Conservation (phyloP, 2,329 filamentous ascomycete genomes). For the Verticillium albo-atrum region DNA sequence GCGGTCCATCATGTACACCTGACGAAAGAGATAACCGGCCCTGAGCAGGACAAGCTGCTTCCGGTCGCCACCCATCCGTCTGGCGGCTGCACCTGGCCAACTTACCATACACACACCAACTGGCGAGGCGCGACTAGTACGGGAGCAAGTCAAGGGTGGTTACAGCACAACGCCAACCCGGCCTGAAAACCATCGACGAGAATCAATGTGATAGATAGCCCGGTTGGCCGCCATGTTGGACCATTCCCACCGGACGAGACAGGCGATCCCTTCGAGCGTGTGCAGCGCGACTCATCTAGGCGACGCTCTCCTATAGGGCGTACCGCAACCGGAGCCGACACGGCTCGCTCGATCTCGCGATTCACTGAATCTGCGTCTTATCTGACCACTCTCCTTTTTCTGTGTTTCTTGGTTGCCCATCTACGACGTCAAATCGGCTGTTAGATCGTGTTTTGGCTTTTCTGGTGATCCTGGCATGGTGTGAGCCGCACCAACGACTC, state of each 20-base stretch:
- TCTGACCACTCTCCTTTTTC: background rate
- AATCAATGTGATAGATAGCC: background rate
- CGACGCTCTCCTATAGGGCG: background rate
- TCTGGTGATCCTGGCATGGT: background rate
- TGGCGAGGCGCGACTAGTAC: background rate
- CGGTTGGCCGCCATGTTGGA: background rate
- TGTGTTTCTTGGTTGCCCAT: background rate
- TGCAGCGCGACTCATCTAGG: background rate
- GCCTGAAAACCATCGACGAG: background rate
- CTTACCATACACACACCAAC: background rate
- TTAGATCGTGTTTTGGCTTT: background rate
- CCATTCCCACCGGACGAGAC: background rate
- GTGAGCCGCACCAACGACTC: background rate
- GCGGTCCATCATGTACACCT: background rate
- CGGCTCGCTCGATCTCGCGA: background rate
- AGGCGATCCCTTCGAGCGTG: background rate
- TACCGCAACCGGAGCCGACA: background rate
- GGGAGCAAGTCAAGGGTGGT: background rate
- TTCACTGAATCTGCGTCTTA: background rate
- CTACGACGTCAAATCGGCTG: background rate
- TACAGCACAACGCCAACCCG: background rate
- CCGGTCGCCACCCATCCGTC: background rate
- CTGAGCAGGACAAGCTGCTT: background rate
- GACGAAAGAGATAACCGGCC: background rate
- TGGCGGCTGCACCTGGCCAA: background rate